Evolutionary conservation across 495 filamentous ascomycete genomes (phyloP).

Genomic region (Tuber melanosporum): DNA sequence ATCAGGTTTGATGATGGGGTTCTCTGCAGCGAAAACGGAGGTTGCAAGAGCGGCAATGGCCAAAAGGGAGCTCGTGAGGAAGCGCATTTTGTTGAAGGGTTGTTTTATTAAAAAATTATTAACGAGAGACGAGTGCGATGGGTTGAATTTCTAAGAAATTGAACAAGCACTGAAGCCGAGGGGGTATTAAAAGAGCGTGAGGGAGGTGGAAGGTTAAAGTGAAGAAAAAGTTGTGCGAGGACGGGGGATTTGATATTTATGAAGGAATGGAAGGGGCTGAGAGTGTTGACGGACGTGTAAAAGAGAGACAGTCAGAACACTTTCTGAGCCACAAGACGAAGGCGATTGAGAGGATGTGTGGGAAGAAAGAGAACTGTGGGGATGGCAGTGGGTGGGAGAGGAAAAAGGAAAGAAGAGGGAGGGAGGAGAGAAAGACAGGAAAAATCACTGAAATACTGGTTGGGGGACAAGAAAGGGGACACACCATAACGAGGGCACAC

Average conservation of each 20-base stretch:
- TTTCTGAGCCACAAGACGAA: slow-evolving; percentile 1
- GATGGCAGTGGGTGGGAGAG: slow-evolving; percentile 3
- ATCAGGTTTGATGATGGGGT: slow-evolving; percentile 53
- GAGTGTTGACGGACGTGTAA: slow-evolving; percentile 12
- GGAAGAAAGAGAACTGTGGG: neutral
- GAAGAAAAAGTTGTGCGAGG: slow-evolving; percentile 16
- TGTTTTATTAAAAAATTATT: slow-evolving; percentile 11
- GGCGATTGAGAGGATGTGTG: neutral
- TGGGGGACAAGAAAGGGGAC: neutral
- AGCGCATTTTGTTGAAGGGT: slow-evolving; percentile 47
- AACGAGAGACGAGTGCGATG: slow-evolving; percentile 20
- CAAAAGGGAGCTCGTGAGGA: slow-evolving; percentile 47
- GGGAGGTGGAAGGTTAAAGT: slow-evolving; percentile 27
- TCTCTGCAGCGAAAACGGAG: slow-evolving; percentile 48
- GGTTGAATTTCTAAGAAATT: slow-evolving; percentile 29
- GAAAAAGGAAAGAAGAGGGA: slow-evolving; percentile 20
- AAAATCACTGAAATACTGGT: neutral
- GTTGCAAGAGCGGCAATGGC: slow-evolving; percentile 50
- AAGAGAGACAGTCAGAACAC: slow-evolving; percentile 20
- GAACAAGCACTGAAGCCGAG: slow-evolving; percentile 27
- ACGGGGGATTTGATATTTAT: slow-evolving; percentile 33
- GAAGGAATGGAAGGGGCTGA: slow-evolving; percentile 32
- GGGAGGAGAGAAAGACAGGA: neutral
- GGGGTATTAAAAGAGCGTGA: slow-evolving; percentile 18
- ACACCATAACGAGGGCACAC: neutral